Conservation (phyloP, 2,329 filamentous ascomycete species). For the Talaromyces sp. region DNA sequence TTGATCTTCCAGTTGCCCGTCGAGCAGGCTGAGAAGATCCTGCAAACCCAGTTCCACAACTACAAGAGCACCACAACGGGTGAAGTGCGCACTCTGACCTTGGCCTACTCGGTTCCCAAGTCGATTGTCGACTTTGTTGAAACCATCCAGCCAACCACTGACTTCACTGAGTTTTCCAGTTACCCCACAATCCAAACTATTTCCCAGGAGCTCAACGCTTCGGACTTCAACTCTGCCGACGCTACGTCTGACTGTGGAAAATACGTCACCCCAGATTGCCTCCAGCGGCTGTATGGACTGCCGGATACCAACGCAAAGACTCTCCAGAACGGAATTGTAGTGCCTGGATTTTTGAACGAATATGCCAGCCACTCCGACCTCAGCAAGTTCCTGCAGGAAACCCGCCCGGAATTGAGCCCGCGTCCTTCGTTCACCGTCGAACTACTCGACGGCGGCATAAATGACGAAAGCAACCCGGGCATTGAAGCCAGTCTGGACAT, state of each 20-base stretch:
- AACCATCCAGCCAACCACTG: conserved; percentile 60
- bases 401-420: conserved; percentile 43
- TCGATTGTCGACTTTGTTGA: conserved; percentile 50
- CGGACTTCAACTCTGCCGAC: background rate
- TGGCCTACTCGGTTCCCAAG: conserved; percentile 57
- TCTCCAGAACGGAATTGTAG: conserved; percentile 33
- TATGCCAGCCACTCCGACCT: conserved; percentile 51
- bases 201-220: background rate
- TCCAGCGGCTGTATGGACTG: conserved; percentile 45
- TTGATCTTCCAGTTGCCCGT: conserved; percentile 46
- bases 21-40: conserved; percentile 46
- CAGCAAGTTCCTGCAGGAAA: conserved; percentile 49
- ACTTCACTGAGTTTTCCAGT: conserved; percentile 46
- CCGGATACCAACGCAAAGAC: conserved; percentile 31
- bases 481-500: conserved; percentile 61
- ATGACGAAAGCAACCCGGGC: conserved; percentile 41
- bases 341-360: conserved; percentile 46
- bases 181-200: background rate
- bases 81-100: conserved; percentile 46
- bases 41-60: conserved; percentile 53
- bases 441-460: conserved; percentile 51
- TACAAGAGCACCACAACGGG: conserved; percentile 44
- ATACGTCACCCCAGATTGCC: conserved; percentile 42
- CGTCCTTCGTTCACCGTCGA: conserved; percentile 52
- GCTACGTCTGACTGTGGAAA: background rate